Evolutionary conservation across 2,329 filamentous ascomycete genomes (phyloP).

Genomic region (Nigrospora oryzae): DNA sequence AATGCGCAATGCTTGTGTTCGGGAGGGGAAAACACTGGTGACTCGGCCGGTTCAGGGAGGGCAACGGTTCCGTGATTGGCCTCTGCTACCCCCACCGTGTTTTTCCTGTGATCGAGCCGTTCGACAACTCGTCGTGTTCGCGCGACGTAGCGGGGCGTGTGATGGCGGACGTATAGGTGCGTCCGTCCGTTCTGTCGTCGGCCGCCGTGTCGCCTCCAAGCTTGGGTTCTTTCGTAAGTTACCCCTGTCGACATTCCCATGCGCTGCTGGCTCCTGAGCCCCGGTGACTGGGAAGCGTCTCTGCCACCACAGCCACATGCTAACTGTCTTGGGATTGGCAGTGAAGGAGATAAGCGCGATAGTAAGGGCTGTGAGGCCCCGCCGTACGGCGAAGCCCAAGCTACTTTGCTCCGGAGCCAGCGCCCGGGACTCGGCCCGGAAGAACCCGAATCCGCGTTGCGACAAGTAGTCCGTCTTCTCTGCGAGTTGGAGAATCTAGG

Average conservation of each 20-base stretch:
- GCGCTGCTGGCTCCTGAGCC: too few relatives aligned
- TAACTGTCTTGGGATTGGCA: too few relatives aligned
- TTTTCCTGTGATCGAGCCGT: slow-evolving; percentile 4
- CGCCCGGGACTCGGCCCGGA: slow-evolving; percentile 47
- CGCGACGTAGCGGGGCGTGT: not conserved
- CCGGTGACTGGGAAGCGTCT: too few relatives aligned
- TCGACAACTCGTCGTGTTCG: not conserved
- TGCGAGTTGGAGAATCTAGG: slow-evolving; percentile 11
- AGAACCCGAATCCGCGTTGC: slow-evolving; percentile 24
- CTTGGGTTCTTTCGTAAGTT: slow-evolving; percentile 38
- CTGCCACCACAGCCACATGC: too few relatives aligned
- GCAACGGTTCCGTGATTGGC: not conserved
- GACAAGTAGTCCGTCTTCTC: slow-evolving; percentile 17
- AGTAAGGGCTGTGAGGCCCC: slow-evolving; percentile 33
- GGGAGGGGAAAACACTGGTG: not conserved
- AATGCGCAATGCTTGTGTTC: too few relatives aligned
- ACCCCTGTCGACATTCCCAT: not conserved
- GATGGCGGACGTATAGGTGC: not conserved
- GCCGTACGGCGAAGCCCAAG: slow-evolving; percentile 24
- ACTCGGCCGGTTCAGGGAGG: not conserved
- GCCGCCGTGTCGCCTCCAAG: slow-evolving; percentile 14
- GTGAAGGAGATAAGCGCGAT: slow-evolving; percentile 46
- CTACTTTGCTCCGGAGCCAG: slow-evolving; percentile 50
- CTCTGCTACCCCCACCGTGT: not conserved
- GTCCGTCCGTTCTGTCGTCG: not conserved